Conservation (phyloP, 202 grass and related monocot genomes). For the Eragrostis tef region DNA sequence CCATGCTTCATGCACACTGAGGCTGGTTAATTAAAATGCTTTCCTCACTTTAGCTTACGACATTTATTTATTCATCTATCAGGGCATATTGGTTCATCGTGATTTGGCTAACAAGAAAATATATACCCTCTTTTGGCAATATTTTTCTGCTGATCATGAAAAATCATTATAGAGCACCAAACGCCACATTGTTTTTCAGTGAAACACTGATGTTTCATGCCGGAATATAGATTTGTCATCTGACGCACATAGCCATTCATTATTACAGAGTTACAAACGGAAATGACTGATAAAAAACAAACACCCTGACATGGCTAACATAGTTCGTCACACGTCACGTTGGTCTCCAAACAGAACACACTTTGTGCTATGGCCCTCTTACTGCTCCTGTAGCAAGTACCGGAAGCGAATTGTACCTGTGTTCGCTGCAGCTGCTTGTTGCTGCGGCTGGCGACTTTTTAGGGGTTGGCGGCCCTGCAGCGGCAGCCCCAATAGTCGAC, state of each 20-base stretch:
- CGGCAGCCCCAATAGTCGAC: no score
- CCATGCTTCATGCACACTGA: no score
- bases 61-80: neutral
- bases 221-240: neutral
- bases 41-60: no score
- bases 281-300: neutral
- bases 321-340: neutral
- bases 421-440: no score
- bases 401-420: neutral
- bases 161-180: neutral
- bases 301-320: neutral
- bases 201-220: neutral
- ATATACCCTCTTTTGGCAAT: neutral
- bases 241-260: neutral
- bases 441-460: no score
- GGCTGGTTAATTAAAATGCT: no score
- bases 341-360: neutral
- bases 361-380: neutral
- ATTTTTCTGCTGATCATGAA: neutral
- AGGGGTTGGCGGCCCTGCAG: no score
- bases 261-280: neutral
- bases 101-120: neutral
- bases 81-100: neutral
- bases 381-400: neutral
- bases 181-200: neutral